These are phyloP conservation scores for Solanum habrochaites DNA, from an alignment of 257 asterid genomes.

Conservation along the genomic window DNA sequence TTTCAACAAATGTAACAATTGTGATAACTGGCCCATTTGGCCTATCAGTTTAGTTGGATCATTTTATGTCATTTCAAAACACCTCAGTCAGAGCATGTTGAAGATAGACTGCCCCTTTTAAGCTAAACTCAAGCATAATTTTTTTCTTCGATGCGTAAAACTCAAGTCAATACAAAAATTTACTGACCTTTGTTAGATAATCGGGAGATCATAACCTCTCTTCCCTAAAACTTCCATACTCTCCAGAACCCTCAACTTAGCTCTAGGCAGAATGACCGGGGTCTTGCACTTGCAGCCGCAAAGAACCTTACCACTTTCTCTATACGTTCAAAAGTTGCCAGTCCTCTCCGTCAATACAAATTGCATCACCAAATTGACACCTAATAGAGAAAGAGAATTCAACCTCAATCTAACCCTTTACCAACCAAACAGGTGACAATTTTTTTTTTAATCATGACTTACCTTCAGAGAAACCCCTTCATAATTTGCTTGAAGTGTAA, in stretches of 20 bases:
- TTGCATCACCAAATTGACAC: conserved; percentile 59
- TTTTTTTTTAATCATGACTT: not conserved
- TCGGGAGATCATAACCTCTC: conserved; percentile 50
- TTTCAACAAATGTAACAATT: not conserved
- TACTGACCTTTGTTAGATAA: conserved; percentile 46
- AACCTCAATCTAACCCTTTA: not conserved
- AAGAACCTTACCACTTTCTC: conserved; percentile 65
- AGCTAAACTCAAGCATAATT: not conserved
- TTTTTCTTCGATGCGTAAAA: not conserved
- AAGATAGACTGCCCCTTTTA: not conserved
- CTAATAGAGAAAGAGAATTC: conserved; percentile 12
- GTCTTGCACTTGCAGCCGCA: conserved; percentile 68
- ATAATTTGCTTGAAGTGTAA: conserved; percentile 55
- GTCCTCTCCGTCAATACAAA: conserved; percentile 89
- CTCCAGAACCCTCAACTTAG: conserved; percentile 84
- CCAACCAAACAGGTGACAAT: not conserved
- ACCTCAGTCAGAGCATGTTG: not conserved
- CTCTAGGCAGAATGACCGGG: conserved; percentile 75
- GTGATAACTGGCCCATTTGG: not conserved
- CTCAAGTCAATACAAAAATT: not conserved
- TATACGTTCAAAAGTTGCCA: conserved; percentile 64
- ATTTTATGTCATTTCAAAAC: not conserved
- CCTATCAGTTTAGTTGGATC: not conserved
- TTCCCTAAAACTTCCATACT: conserved; percentile 50
- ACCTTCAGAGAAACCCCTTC: conserved; percentile 84